Evolutionary conservation across 495 filamentous ascomycete species (phyloP), one percentile per base, ranked within the genome.

Genomic region (Amphirosellinia nigrospora): DNA sequence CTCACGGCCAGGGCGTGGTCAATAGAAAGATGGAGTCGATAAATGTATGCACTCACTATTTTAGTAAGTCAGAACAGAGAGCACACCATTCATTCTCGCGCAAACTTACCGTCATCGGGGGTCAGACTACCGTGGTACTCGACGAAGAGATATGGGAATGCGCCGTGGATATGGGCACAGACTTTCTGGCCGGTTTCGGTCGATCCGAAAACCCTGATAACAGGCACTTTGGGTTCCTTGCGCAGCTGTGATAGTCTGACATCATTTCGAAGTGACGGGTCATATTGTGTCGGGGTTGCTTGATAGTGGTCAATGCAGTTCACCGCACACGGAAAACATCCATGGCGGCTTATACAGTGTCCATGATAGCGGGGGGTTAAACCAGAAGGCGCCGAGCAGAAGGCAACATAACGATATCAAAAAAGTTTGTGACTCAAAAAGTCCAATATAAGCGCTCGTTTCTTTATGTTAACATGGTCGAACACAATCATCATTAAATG

Each of bases 301-400:
- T 96, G 94, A 78, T 98, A 99, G 78, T 94, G 89, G 80, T 98
- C 96, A 80, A 98, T 90, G 83, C 93, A 96, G 79, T 98, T 96
- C 72, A 86, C 67, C 94, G 92, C 73, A 99, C 89, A 69, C 91
- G 90, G 79, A 98, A 93, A 60, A 85, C 81, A 70, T 91, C 90
- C 91, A 84, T 85, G 72, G 62, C 75, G 71, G 56, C 64, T 73
- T 73, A 66, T 41, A 68, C 72, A 36, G 55, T 32, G 21, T 58
- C 55, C 55, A 72, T 73, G 45, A n/a, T 52, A 62, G 64, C 58
- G 69, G 52, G 41, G 15, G 2, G 28, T 13, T 19, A 16, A 30
- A 16, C 19, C 11, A 28, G n/a, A 6, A 71, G 28, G 4, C 30
- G 52, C n/a, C 30, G 19, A 46, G 16, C 15, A 11, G 39, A 61